Conservation (phyloP, 2,329 filamentous ascomycete genomes). For the Gremmenia infestans region DNA sequence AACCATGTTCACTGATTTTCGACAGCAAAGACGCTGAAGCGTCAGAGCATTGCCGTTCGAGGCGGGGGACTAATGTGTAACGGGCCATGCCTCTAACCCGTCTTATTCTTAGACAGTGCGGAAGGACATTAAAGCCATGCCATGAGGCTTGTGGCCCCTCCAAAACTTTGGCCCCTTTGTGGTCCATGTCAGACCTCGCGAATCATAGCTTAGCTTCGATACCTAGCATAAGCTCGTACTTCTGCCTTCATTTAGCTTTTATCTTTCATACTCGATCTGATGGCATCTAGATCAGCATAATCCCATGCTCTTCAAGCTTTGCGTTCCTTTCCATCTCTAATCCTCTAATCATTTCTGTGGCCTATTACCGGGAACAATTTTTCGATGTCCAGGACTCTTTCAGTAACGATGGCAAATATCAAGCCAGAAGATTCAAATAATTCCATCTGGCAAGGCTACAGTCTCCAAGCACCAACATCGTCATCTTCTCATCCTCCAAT, state of each 20-base stretch:
- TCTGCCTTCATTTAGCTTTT: conserved; percentile 24
- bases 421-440: conserved; percentile 31
- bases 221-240: conserved; percentile 27
- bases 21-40: conserved; percentile 16
- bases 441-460: conserved; percentile 31
- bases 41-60: conserved; percentile 17
- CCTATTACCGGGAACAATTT: conserved; percentile 18
- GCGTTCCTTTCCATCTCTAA: conserved; percentile 14
- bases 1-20: conserved; percentile 25
- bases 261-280: conserved; percentile 22
- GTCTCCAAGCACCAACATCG: conserved; percentile 22
- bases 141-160: conserved; percentile 12
- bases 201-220: conserved; percentile 28
- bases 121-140: conserved; percentile 28
- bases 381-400: conserved; percentile 31
- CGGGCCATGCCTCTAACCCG: conserved; percentile 6
- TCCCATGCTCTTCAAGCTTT: conserved; percentile 18
- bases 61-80: conserved; percentile 12
- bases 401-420: conserved; percentile 30
- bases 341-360: conserved; percentile 9
- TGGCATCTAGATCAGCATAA: conserved; percentile 19
- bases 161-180: conserved; percentile 22
- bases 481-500: conserved; percentile 21
- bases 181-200: conserved; percentile 23
- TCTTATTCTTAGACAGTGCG: conserved; percentile 16